Evolutionary conservation across 371 early-diverging fungal genomes (phyloP), one percentile per base, ranked within the genome.

Genomic region (Zopfochytrium polystomum): DNA sequence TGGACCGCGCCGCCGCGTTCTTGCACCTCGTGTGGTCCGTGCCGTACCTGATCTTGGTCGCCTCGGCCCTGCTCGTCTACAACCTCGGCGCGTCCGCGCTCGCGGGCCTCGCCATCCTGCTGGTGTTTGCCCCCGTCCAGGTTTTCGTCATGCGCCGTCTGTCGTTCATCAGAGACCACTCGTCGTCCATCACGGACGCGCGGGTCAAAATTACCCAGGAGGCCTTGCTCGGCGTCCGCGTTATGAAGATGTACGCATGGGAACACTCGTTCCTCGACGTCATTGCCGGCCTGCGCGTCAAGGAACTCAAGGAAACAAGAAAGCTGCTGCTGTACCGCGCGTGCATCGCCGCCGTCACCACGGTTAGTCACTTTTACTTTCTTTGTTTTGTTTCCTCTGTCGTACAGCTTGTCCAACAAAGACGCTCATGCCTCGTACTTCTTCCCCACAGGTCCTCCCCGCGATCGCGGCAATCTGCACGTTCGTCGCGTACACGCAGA

Each of bases 381-480:
- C n/a, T n/a, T n/a, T n/a, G n/a, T n/a, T n/a, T n/a, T n/a, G n/a
- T n/a, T n/a, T n/a, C n/a, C n/a, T n/a, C n/a, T n/a, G n/a, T n/a
- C n/a, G n/a, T n/a, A n/a, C n/a, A n/a, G n/a, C n/a, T n/a, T n/a
- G n/a, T n/a, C n/a, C n/a, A n/a, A n/a, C n/a, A n/a, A n/a, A n/a
- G n/a, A n/a, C n/a, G n/a, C n/a, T n/a, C n/a, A n/a, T n/a, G n/a
- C n/a, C n/a, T n/a, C n/a, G n/a, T n/a, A n/a, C n/a, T n/a, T n/a
- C n/a, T n/a, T n/a, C n/a, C n/a, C n/a, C n/a, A n/a, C 30, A 85
- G 80, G 60, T 78, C 79, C 5, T 80, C 1, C 87, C 87, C 7
- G 80, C 85, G 18, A 62, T 87, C 55, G 85, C 84, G 5, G 80
- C 82, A 1, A 49, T 49, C 49, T 34, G 26, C 20, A 53, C 67